Conservation (phyloP, 2,329 filamentous ascomycete species). For the Cladosporium velox region DNA sequence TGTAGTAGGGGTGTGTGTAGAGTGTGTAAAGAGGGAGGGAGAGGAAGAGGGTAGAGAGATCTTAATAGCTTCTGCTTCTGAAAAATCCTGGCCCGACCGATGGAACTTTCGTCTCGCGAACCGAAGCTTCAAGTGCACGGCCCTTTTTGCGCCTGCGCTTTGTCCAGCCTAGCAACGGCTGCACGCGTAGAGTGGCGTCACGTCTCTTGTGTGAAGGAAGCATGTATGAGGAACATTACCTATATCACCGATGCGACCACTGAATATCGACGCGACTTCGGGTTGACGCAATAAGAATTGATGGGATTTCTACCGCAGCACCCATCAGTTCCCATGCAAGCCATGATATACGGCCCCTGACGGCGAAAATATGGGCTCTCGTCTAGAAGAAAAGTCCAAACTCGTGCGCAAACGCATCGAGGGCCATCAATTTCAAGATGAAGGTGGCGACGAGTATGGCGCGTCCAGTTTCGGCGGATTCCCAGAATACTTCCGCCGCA, state of each 20-base stretch:
- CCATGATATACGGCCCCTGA: background rate
- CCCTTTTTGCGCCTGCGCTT: background rate
- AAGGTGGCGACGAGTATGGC: conserved; percentile 88
- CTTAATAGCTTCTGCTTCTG: background rate
- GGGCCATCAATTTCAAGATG: conserved; percentile 72
- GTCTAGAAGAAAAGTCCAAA: conserved; percentile 60
- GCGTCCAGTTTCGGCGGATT: conserved; percentile 87
- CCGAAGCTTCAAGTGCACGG: conserved; percentile 1
- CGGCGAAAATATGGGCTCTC: conserved; percentile 58
- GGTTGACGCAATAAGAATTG: background rate
- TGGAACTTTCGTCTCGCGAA: background rate
- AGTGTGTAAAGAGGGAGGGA: background rate
- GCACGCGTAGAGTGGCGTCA: conserved; percentile 9
- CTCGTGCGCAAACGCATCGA: conserved; percentile 65
- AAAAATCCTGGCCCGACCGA: background rate
- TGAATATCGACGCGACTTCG: background rate
- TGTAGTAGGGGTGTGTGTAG: conserved; percentile 13
- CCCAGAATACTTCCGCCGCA: conserved; percentile 86
- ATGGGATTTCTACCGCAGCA: background rate
- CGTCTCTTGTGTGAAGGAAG: background rate
- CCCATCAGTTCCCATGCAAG: background rate
- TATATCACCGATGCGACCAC: background rate
- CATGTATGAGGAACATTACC: background rate
- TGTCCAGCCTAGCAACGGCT: conserved; percentile 3
- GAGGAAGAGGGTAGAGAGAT: background rate